phyloP scores from a whole-genome alignment of 305 asterid genomes.

The Coffea humblotiana region DNA sequence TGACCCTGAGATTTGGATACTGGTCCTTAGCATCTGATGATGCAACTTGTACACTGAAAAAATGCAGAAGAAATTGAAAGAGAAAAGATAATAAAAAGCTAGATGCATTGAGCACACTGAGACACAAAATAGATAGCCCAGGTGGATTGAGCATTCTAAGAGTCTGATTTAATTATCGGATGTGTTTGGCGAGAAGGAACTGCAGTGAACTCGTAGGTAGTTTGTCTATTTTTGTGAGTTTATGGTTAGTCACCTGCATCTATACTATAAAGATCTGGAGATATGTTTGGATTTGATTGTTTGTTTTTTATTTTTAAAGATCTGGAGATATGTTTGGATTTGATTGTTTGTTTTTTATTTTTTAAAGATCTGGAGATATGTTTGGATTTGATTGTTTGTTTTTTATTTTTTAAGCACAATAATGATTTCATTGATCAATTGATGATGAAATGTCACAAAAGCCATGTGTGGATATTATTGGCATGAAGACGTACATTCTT shows the following conservation, averaged over 20 bases:
- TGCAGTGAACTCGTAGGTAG: neutral
- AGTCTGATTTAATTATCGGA: neutral
- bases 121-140: neutral
- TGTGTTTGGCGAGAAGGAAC: neutral
- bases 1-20: neutral
- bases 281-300: neutral
- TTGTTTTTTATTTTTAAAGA: neutral
- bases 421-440: neutral
- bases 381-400: neutral
- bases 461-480: neutral
- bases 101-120: neutral
- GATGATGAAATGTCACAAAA: neutral
- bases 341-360: neutral
- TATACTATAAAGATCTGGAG: neutral
- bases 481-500: neutral
- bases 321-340: neutral
- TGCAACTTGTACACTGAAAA: neutral
- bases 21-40: neutral
- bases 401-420: neutral
- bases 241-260: neutral
- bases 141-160: neutral
- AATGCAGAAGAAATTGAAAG: neutral
- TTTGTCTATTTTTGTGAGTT: neutral
- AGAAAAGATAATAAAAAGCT: neutral
- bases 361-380: neutral